Evolutionary conservation across 2,329 filamentous ascomycete genomes (phyloP).

Genomic region (Venturia pyrina): DNA sequence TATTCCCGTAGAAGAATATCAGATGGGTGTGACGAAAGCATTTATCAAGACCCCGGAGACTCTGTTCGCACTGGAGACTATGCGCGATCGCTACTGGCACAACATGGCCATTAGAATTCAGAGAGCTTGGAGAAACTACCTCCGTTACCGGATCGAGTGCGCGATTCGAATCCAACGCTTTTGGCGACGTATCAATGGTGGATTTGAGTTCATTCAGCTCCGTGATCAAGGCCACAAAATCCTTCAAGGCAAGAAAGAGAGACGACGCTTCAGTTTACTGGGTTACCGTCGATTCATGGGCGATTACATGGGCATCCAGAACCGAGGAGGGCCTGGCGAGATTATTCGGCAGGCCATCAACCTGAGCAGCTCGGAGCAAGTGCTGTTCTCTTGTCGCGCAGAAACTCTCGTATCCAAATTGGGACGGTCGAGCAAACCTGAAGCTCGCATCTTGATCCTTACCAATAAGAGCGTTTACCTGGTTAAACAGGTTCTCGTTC

Average conservation of each 20-base stretch:
- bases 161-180: conserved; percentile 90
- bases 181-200: conserved; percentile 88
- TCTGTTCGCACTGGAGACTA: conserved; percentile 89
- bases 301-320: conserved; percentile 86
- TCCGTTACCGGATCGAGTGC: conserved; percentile 84
- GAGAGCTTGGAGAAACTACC: conserved; percentile 91
- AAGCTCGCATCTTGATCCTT: conserved; percentile 73
- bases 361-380: conserved; percentile 61
- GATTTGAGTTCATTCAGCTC: conserved; percentile 78
- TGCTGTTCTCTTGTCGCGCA: conserved; percentile 82
- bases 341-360: conserved; percentile 67
- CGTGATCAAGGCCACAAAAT: conserved; percentile 80
- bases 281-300: conserved; percentile 88
- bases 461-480: conserved; percentile 84
- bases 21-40: conserved; percentile 92
- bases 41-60: conserved; percentile 99
- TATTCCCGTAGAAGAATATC: conserved; percentile 90
- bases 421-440: conserved; percentile 88
- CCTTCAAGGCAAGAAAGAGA: conserved; percentile 77
- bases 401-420: conserved; percentile 91
- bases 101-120: conserved; percentile 99
- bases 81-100: conserved; percentile 97
- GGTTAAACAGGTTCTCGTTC: conserved; percentile 72
- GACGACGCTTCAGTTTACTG: conserved; percentile 79
- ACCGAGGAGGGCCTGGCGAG: conserved; percentile 67